Conservation (phyloP, 306 rosid species). For the Quercus aquifolioides region DNA sequence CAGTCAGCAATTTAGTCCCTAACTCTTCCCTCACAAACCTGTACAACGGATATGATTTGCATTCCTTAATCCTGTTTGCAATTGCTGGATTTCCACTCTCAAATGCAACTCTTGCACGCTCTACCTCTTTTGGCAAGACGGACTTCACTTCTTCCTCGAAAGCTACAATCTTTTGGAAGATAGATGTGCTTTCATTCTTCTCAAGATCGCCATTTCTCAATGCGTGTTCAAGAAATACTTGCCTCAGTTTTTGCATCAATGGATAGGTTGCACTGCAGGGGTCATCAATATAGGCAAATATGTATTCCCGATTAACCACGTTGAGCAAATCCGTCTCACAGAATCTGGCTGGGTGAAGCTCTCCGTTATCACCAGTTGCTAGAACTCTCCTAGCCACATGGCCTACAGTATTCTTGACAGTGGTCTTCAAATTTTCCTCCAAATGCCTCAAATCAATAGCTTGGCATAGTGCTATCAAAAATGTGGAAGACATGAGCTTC, state of each 20-base stretch:
- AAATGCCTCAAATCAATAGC: slow-evolving; percentile 53
- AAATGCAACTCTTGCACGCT: slow-evolving; percentile 32
- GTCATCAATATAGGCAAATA: slow-evolving; percentile 45
- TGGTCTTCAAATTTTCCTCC: slow-evolving; percentile 33
- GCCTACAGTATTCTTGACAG: slow-evolving; percentile 26
- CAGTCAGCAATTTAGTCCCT: slow-evolving; percentile 29
- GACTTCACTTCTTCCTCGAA: slow-evolving; percentile 35
- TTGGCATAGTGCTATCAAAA: slow-evolving; percentile 48
- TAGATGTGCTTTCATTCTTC: slow-evolving; percentile 18
- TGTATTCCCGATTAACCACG: slow-evolving; percentile 39
- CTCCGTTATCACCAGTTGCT: slow-evolving; percentile 10
- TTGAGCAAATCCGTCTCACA: slow-evolving; percentile 30
- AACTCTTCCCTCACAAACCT: slow-evolving; percentile 48
- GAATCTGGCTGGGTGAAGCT: slow-evolving; percentile 15
- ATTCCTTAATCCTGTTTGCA: slow-evolving; percentile 37
- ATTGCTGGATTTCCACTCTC: slow-evolving; percentile 34
- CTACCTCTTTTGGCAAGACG: slow-evolving; percentile 39
- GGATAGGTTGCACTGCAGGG: slow-evolving; percentile 33
- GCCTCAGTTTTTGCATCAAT: slow-evolving; percentile 40
- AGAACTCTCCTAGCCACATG: slow-evolving; percentile 25
- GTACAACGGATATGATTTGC: slow-evolving; percentile 53
- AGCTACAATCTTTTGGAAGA: slow-evolving; percentile 38
- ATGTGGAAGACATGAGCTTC: slow-evolving; percentile 46
- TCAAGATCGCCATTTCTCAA: slow-evolving; percentile 21
- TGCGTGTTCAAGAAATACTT: slow-evolving; percentile 39